Evolutionary conservation across 1,139 yeast species (phyloP).

Genomic region (Saccharomyces hybrid): DNA sequence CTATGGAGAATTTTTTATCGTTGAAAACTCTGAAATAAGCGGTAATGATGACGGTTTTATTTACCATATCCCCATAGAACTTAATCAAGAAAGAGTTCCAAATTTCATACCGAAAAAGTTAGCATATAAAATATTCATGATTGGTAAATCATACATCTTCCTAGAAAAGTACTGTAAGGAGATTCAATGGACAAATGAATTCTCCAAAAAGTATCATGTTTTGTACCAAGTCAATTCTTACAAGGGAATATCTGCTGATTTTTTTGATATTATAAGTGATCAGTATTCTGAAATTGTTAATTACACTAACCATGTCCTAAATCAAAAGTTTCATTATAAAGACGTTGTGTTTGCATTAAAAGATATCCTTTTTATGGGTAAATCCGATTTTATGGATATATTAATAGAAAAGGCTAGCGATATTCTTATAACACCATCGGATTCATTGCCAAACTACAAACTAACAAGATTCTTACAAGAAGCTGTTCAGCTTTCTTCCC

Average conservation of each 20-base stretch:
- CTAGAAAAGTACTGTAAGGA: conserved; percentile 59
- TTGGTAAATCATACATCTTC: conserved; percentile 75
- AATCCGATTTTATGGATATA: conserved; percentile 69
- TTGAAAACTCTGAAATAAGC: conserved; percentile 9
- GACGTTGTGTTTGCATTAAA: conserved; percentile 57
- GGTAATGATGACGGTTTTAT: conserved; percentile 2
- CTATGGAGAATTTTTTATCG: conserved; percentile 61
- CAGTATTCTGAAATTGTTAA: conserved; percentile 54
- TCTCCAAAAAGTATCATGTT: conserved; percentile 29
- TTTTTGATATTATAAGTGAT: conserved; percentile 39
- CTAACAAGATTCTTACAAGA: conserved; percentile 58
- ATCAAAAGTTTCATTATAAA: conserved; percentile 42
- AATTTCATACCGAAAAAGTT: conserved; percentile 42
- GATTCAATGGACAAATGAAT: conserved; percentile 47
- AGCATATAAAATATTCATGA: conserved; percentile 55
- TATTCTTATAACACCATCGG: conserved; percentile 54
- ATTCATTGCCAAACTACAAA: conserved; percentile 54
- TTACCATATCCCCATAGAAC: conserved; percentile 12
- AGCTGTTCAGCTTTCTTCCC: conserved; percentile 57
- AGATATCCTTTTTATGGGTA: conserved; percentile 59
- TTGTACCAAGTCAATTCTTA: conserved; percentile 10
- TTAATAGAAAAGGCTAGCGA: conserved; percentile 51
- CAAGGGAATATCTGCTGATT: conserved; percentile 13
- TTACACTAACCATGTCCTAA: conserved; percentile 46
- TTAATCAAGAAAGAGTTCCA: conserved; percentile 45